Evolutionary conservation across 768 basidiomycete genomes (phyloP).

Genomic region (Hydnum rufescens): DNA sequence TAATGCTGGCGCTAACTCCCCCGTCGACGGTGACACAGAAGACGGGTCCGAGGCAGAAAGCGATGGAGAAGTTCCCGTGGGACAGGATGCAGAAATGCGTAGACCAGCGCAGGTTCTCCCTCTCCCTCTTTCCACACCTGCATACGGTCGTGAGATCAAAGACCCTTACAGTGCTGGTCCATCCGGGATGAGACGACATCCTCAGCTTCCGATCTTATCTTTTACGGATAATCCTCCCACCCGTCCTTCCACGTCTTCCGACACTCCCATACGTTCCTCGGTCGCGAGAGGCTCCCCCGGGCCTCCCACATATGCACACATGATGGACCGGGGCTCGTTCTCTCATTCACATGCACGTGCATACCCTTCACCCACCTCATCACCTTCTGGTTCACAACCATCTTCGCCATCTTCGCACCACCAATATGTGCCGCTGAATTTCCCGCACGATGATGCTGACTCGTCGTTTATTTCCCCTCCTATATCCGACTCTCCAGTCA

Average conservation of each 20-base stretch:
- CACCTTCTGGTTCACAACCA: not conserved
- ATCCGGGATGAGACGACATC: not conserved
- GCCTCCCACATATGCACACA: not conserved
- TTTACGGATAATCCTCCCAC: not conserved
- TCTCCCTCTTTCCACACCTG: not conserved
- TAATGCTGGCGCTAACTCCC: conserved; percentile 1
- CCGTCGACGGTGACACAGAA: not conserved
- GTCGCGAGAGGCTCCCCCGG: not conserved
- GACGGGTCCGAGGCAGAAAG: not conserved
- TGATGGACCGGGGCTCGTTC: not conserved
- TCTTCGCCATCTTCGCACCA: not conserved
- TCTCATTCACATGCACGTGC: not conserved
- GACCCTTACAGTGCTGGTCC: too few species aligned
- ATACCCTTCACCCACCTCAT: conserved; percentile 1
- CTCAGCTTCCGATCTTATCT: not conserved
- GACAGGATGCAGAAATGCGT: not conserved
- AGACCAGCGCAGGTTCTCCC: not conserved
- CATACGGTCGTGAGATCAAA: not conserved
- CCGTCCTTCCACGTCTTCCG: not conserved
- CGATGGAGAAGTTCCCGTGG: not conserved
- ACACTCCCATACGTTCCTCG: not conserved
- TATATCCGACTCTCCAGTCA: too few species aligned
- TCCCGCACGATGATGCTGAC: not conserved
- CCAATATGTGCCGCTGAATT: not conserved
- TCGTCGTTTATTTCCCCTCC: not conserved